phyloP scores from a whole-genome alignment of 2,329 filamentous ascomycete genomes.

The Pestalotiopsis sp. region DNA sequence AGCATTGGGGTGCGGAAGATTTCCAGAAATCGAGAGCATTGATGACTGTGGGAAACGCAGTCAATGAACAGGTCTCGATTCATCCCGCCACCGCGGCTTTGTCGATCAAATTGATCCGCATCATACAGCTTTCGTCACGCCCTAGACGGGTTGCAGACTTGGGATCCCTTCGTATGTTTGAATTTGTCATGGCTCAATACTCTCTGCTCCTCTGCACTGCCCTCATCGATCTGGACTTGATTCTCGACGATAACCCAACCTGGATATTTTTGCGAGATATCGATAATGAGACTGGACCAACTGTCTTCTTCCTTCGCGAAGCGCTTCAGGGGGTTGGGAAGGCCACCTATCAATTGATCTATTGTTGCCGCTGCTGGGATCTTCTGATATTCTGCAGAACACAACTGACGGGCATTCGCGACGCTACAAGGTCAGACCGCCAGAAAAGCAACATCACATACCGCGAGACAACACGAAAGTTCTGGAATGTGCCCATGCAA shows the following conservation, averaged over 20 bases:
- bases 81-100: neutral
- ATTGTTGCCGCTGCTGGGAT: neutral
- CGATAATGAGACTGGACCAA: neutral
- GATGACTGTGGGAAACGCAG: neutral
- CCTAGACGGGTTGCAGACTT: neutral
- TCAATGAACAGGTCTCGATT: neutral
- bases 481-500: neutral
- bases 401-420: neutral
- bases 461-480: no score
- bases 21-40: neutral
- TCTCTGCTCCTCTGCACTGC: neutral
- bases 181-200: neutral
- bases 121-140: neutral
- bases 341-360: neutral
- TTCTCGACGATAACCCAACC: neutral
- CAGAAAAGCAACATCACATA: no score
- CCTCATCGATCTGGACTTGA: neutral
- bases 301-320: neutral
- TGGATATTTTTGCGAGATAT: neutral
- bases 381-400: neutral
- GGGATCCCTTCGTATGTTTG: neutral
- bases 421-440: no score
- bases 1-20: neutral
- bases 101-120: neutral
- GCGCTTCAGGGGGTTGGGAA: neutral